These are phyloP conservation scores for Picochlorum sp. DNA, from an alignment of 139 green algal species.

Conservation along the genomic window DNA sequence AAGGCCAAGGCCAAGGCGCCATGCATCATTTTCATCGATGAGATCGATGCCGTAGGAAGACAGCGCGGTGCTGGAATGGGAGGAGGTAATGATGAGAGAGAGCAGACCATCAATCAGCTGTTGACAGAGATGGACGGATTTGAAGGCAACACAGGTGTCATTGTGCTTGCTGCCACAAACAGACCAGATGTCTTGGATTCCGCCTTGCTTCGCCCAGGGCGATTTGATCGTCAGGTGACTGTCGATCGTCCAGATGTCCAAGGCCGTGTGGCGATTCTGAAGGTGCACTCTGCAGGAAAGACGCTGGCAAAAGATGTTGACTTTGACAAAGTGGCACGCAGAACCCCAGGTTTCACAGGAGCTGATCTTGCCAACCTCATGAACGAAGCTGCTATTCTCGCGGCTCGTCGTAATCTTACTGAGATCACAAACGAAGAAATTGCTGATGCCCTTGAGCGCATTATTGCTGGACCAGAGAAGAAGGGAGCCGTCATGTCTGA, in stretches of 20 bases:
- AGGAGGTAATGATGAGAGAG: slow-evolving; percentile 97
- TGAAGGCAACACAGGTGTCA: slow-evolving; percentile 73
- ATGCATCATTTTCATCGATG: slow-evolving; percentile 99
- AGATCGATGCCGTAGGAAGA: slow-evolving; percentile 97
- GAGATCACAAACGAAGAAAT: slow-evolving; percentile 99
- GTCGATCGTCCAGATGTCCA: slow-evolving; percentile 86
- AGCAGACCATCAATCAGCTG: slow-evolving; percentile 99
- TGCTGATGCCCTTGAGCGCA: slow-evolving; percentile 94
- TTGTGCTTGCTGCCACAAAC: slow-evolving; percentile 90
- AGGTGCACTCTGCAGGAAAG: slow-evolving; percentile 94
- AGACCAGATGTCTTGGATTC: slow-evolving; percentile 95
- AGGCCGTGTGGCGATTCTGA: slow-evolving; percentile 89
- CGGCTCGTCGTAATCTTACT: slow-evolving; percentile 86
- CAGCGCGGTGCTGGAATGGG: slow-evolving; percentile 94
- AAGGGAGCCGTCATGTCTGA: slow-evolving; percentile 92
- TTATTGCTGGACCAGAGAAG: slow-evolving; percentile 98
- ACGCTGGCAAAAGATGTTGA: slow-evolving; percentile 92
- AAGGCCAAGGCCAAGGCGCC: slow-evolving; percentile 93
- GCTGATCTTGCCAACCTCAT: slow-evolving; percentile 99
- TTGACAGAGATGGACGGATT: slow-evolving; percentile 98
- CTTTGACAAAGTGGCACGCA: slow-evolving; percentile 91
- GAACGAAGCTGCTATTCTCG: slow-evolving; percentile 99
- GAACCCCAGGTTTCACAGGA: slow-evolving; percentile 82
- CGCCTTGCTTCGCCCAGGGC: slow-evolving; percentile 93
- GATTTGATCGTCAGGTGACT: slow-evolving; percentile 95